Evolutionary conservation across 2,329 filamentous ascomycete genomes (phyloP).

Genomic region (Colletotrichum tabaci): DNA sequence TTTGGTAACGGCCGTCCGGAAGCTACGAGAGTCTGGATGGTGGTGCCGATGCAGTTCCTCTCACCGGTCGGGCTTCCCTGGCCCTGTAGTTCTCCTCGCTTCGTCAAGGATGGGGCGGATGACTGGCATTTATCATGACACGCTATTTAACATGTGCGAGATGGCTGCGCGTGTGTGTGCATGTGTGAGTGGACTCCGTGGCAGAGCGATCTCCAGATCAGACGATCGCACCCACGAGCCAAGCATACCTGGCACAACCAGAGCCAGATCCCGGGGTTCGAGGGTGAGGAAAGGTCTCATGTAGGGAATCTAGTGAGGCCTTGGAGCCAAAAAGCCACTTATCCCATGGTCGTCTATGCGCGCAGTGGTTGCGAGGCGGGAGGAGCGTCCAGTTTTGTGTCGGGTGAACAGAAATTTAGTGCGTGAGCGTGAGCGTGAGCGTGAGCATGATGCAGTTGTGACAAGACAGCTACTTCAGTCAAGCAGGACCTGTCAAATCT

Average conservation of each 20-base stretch:
- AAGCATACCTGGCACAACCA: slow-evolving; percentile 36
- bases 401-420: too few species aligned
- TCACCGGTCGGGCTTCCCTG: slow-evolving; percentile 28
- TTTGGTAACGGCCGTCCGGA: slow-evolving; percentile 23
- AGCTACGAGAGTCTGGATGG: neutral
- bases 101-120: slow-evolving; percentile 14
- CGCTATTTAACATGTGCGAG: slow-evolving; percentile 28
- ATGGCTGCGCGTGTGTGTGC: slow-evolving; percentile 15
- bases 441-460: too few species aligned
- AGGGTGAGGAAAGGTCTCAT: slow-evolving; percentile 16
- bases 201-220: slow-evolving; percentile 44
- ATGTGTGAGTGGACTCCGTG: slow-evolving; percentile 37
- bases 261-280: slow-evolving; percentile 33
- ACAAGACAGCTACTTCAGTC: too few species aligned
- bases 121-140: slow-evolving; percentile 19
- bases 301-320: slow-evolving; percentile 14
- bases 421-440: too few species aligned
- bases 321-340: slow-evolving; percentile 23
- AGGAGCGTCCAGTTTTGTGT: too few species aligned
- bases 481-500: too few species aligned
- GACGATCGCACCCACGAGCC: slow-evolving; percentile 40
- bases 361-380: neutral
- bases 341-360: neutral
- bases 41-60: slow-evolving; percentile 30
- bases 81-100: slow-evolving; percentile 8